Base-by-base conservation (phyloP, 805 yeast genomes). In the Wickerhamomyces strasburgensis region DNA sequence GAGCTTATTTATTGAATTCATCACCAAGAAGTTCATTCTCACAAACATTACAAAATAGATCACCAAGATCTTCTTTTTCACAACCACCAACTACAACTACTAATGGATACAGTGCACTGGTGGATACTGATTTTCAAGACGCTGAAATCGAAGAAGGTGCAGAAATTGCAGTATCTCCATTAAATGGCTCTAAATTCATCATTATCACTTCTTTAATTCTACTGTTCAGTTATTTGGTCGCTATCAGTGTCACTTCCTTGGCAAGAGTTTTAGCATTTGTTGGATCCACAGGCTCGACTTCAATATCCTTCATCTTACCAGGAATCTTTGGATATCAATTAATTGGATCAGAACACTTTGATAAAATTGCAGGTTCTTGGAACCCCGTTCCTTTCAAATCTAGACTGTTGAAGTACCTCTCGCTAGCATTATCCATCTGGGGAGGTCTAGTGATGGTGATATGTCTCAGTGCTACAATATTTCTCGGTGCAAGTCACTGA, bases 271-370 rank as follows among this genome's bases (percentile, higher is more conserved):
- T 88, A 47, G 88, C 95, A 2, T 67, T 88, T 46, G 95, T 88
- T 4, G 97, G 97, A 2, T 84, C 96, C 1, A 87, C 96, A 0
- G 96, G 96, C 0, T 85, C 95, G 1, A 88, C 96, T 0, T 76
- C 95, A 5, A 87, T 89, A 35, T 87, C 96, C 10, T 88, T 88
- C 55, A 87, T 86, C 19, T 67, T 88, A 32, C 97, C 97, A 0
- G 96, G 96, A 0, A 63, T 86, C 16, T 86, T 88, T 55, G 95
- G 90, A 4, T 86, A 73, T 61, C 78, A 73, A 48, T 66, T 88
- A 41, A 72, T 84, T 37, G 81, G 77, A n/a, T 61, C 73, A 5
- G 71, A 67, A 33, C 49, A 40, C 38, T 31, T 40, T 16, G 64
- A 27, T 51, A 57, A 5, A 46, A 46, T 37, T 43, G 60, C 36